phyloP scores from a whole-genome alignment of 2,329 filamentous ascomycete genomes.

The Monosporascus sp. region DNA sequence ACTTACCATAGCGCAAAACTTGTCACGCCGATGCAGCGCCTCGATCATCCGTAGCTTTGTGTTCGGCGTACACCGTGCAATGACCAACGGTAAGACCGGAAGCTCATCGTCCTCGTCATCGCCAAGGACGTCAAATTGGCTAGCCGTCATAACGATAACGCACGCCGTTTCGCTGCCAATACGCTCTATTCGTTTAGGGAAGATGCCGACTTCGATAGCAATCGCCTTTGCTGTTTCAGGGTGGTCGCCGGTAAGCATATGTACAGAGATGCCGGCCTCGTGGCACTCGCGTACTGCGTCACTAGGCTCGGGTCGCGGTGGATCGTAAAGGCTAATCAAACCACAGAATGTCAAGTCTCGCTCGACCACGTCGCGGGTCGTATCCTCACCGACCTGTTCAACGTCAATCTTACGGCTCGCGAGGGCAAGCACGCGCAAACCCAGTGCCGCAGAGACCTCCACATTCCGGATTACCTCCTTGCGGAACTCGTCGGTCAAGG shows the following conservation, averaged over 20 bases:
- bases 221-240: conserved; percentile 60
- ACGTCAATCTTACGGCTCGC: conserved; percentile 42
- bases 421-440: conserved; percentile 62
- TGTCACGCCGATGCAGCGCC: conserved; percentile 60
- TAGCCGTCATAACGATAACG: conserved; percentile 59
- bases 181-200: conserved; percentile 52
- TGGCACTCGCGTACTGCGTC: conserved; percentile 55
- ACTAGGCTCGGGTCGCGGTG: conserved; percentile 63
- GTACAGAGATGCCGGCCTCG: conserved; percentile 58
- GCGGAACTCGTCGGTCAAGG: conserved; percentile 43
- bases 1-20: conserved; percentile 60
- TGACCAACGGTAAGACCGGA: conserved; percentile 61
- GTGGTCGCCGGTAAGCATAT: conserved; percentile 68
- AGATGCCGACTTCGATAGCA: conserved; percentile 57
- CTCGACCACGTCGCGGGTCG: conserved; percentile 52
- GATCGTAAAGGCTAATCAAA: conserved; percentile 66
- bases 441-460: conserved; percentile 53
- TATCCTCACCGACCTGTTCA: conserved; percentile 40
- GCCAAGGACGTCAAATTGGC: conserved; percentile 58
- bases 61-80: conserved; percentile 63
- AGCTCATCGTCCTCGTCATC: conserved; percentile 61
- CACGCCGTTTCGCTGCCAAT: conserved; percentile 49
- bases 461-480: conserved; percentile 55
- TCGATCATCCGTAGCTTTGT: conserved; percentile 74
- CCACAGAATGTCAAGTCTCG: conserved; percentile 59